Base-by-base conservation (phyloP, 2,329 filamentous ascomycete genomes). In the Didymella lethalis region DNA sequence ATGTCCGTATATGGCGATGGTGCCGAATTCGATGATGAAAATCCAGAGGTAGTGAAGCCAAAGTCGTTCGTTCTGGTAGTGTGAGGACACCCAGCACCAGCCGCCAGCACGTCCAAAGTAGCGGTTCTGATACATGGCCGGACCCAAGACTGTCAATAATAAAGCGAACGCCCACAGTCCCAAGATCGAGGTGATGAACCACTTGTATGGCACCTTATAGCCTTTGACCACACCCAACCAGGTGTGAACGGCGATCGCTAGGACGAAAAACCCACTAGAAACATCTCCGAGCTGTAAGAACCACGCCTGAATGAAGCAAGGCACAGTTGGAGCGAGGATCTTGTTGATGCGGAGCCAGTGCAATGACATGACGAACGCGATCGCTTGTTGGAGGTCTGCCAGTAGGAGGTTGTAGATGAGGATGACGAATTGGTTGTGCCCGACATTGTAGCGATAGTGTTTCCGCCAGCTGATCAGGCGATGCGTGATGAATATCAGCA, bases 381-480 rank as follows among this genome's bases (percentile, higher is more conserved):
- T 70, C 0, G 82, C 79, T 68, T 84, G 82, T 67, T 88, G 85
- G 54, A 90, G 82, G 65, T 91, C 89, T 58, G 89, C 88, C 23
- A 89, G 76, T 5, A 91, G 78, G 0, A 91, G 82, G 70, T 91
- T 91, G 71, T 89, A 85, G 57, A 91, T 88, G 4, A 91, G 80
- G 0, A 91, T 79, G 28, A 90, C 81, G 54, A 83, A 84, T 71
- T 85, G 82, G 63, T 85, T 85, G 70, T 83, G 81, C 59, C 82
- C 81, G 52, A 84, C 82, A 58, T 82, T 82, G 61, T 80, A 74
- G 38, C 76, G 69, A 64, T 83, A 82, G 59, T 79, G 79, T 53
- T 74, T 76, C 46, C 79, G 75, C 82, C 82, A 84, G 59, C 80
- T 80, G 31, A 84, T 65, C n/a, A 85, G 70, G 25, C 82, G 80